Evolutionary conservation across 306 rosid genomes (phyloP), one percentile per base, ranked within the genome.

Genomic region (Rosa rugosa): DNA sequence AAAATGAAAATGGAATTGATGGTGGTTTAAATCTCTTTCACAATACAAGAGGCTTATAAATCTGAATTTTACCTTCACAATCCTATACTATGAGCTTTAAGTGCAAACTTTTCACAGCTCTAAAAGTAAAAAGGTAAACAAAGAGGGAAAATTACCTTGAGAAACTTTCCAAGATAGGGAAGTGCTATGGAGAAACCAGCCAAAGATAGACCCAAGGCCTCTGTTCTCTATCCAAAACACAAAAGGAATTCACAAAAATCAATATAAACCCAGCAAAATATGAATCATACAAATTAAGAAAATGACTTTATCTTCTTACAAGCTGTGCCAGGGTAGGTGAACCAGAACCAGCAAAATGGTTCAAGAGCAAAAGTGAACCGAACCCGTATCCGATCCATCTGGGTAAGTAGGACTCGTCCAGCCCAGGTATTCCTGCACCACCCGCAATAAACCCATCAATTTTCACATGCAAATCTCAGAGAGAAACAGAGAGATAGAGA

Each of bases 351-450:
- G 82, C 71, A 53, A 93, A 91, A 75, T 88, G 98, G 82, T 91
- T 95, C 75, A 93, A 66, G 5, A 93, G 57, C 63, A 93, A 62
- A 84, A 95, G 94, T 41, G 99, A 93, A 65, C 97, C 96, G 68
- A 95, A 93, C 36, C 97, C 93, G 60, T 91, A 95, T 36, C 99
- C 97, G 56, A 95, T 90, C 99, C 97, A 95, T 91, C 98, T 86
- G 81, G 99, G 97, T 72, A 95, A 86, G 88, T 91, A 93, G 50
- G 99, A 95, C 75, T 95, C 98, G 72, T 93, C 97, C 70, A 95
- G 86, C n/a, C 98, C 99, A 71, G 92, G 93, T 72, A 95, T 90
- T 69, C 99, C 98, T 92, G 82, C 49, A 63, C 80, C 77, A 2
- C 34, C 42, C 11, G 1, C 47, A 49, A 59, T 53, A 54, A 63